Evolutionary conservation across 2,329 filamentous ascomycete genomes (phyloP).

Genomic region (Penicillium sp.): DNA sequence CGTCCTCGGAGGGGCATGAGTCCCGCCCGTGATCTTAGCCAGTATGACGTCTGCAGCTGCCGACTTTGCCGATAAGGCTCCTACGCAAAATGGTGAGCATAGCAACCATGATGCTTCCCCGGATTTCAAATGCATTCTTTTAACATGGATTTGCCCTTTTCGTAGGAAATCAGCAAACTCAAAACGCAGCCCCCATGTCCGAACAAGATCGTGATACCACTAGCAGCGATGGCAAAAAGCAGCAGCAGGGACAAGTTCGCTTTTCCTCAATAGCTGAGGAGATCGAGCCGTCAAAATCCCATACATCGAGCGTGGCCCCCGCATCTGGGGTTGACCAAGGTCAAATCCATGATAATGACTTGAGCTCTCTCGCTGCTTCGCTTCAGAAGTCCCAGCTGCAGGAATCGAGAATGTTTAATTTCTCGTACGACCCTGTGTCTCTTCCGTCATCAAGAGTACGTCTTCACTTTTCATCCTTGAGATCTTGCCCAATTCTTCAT

Average conservation of each 20-base stretch:
- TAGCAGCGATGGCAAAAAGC: conserved; percentile 36
- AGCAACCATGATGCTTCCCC: conserved; percentile 18
- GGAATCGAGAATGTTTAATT: conserved; percentile 81
- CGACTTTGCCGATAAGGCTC: conserved; percentile 32
- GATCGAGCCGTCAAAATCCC: conserved; percentile 59
- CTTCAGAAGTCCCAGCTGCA: conserved; percentile 78
- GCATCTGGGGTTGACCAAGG: conserved; percentile 28
- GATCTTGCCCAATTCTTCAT: not conserved
- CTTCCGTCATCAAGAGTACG: conserved; percentile 64
- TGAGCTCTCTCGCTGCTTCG: conserved; percentile 72
- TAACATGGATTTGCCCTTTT: conserved; percentile 14
- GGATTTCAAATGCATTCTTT: conserved; percentile 8
- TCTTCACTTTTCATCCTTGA: conserved; percentile 17
- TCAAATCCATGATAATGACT: conserved; percentile 60
- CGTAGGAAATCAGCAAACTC: conserved; percentile 26
- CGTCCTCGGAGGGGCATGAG: conserved; percentile 39
- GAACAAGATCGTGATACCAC: conserved; percentile 29
- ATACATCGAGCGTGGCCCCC: conserved; percentile 28
- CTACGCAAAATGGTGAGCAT: conserved; percentile 39
- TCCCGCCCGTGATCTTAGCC: conserved; percentile 33
- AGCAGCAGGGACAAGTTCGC: conserved; percentile 58
- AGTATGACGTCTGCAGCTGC: conserved; percentile 45
- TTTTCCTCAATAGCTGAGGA: conserved; percentile 75
- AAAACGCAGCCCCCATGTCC: conserved; percentile 29
- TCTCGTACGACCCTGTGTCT: conserved; percentile 88